These are phyloP conservation scores for Dactylorhiza incarnata DNA, from an alignment of 106 monocot species.

Conservation along the genomic window DNA sequence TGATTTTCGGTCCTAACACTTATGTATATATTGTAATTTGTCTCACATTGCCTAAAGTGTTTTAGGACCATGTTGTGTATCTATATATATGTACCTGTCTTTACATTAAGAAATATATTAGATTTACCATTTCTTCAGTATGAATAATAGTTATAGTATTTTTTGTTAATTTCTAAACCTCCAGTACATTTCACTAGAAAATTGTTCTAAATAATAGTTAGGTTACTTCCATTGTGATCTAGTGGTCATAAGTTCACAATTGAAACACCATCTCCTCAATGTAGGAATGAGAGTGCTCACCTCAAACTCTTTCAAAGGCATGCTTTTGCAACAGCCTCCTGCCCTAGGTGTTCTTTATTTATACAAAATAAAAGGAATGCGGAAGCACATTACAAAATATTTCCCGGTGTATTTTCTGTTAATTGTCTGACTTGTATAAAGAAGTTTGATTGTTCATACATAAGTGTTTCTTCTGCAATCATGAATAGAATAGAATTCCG, in stretches of 20 bases:
- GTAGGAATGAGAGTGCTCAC: background rate
- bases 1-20: too few relatives aligned
- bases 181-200: too few relatives aligned
- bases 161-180: too few relatives aligned
- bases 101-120: too few relatives aligned
- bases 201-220: too few relatives aligned
- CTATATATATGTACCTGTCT: too few relatives aligned
- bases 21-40: too few relatives aligned
- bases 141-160: too few relatives aligned
- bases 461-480: background rate
- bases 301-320: background rate
- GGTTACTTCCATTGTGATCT: background rate
- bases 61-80: too few relatives aligned
- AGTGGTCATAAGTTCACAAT: background rate
- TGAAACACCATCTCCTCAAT: background rate
- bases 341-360: background rate
- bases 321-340: background rate
- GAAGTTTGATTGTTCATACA: background rate
- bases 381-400: background rate
- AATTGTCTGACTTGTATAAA: background rate
- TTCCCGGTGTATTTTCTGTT: background rate
- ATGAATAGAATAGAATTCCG: background rate
- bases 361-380: background rate
- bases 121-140: too few relatives aligned
- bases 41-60: too few relatives aligned